Evolutionary conservation across 768 basidiomycete genomes (phyloP), one percentile per base, ranked within the genome.

Genomic region (Suillus decipiens): DNA sequence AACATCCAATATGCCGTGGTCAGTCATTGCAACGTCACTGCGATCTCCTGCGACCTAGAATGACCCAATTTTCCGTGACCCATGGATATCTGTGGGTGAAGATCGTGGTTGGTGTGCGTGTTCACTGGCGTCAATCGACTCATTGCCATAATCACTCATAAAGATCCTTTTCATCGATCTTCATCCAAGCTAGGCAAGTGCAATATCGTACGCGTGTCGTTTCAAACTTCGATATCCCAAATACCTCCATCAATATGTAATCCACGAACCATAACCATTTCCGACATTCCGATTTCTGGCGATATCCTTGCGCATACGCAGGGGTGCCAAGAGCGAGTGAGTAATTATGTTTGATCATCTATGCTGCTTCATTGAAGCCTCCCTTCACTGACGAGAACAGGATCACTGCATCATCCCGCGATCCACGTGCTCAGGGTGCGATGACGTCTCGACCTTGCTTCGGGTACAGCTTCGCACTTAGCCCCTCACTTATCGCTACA

Each of bases 401-500:
- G 19, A 53, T 33, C 51, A 31, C 31, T 33, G 51, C 51, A 53
- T 53, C 31, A 33, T 19, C 51, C 51, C 31, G 31, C 51, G 51
- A 53, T 33, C 51, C 51, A 53, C 51, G 51, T 53, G 51, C 31
- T n/a, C 19, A 53, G 31, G 51, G 51, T 33, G 51, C 4, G 50
- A 53, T 53, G 51, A 10, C 51, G 17, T 19, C 31, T 19, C 19
- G 17, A 1, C 31, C 31, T 53, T 33, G 31, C 51, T 53, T 33
- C 51, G 31, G 2, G 51, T 5, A 53, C 51, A 53, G 51, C 51
- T 33, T 53, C 31, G 31, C 51, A 33, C 51, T 53, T 53, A 33
- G 31, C 51, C 51, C 51, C 51, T 53, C 51, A 53, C 51, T 53
- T 53, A 53, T 53, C 51, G 51, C 31, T 53, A n/a, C 17, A 53